These are phyloP conservation scores for Acanthochlamys bracteata DNA, from an alignment of 106 monocot genomes.

Conservation along the genomic window DNA sequence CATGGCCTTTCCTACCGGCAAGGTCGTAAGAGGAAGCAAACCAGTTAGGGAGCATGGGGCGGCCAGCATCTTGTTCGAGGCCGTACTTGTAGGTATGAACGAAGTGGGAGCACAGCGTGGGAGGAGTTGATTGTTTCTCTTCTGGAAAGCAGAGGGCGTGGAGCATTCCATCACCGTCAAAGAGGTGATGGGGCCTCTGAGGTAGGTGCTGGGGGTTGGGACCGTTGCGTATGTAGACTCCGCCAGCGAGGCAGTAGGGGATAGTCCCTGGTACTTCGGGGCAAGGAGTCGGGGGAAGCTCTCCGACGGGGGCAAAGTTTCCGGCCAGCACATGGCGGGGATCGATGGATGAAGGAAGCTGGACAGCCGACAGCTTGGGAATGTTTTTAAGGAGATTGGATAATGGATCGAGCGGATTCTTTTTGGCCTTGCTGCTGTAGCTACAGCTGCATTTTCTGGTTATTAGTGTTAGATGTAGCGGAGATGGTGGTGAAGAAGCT, in stretches of 20 bases:
- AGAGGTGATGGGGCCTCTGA: constrained; percentile 8
- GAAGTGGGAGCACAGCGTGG: constrained; percentile 6
- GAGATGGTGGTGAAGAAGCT: too few species aligned
- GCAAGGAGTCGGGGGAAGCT: constrained; percentile 10
- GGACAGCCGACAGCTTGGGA: not conserved
- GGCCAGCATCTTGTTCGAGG: not conserved
- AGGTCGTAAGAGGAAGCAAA: constrained; percentile 4
- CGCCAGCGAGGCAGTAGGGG: constrained; percentile 3
- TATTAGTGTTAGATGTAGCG: too few species aligned
- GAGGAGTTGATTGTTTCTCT: not conserved
- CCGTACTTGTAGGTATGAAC: constrained; percentile 12
- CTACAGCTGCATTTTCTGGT: too few species aligned
- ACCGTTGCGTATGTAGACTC: constrained; percentile 11
- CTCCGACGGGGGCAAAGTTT: constrained; percentile 10
- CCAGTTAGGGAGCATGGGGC: constrained; percentile 7
- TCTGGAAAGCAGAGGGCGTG: not conserved
- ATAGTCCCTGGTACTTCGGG: not conserved
- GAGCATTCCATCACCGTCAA: constrained; percentile 12
- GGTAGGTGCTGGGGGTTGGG: constrained; percentile 12
- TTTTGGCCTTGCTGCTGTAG: too few species aligned
- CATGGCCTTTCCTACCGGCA: constrained; percentile 3
- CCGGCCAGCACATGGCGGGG: constrained; percentile 1
- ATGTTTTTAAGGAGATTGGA: too few species aligned
- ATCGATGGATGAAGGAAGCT: constrained; percentile 3
- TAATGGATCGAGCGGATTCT: too few species aligned